Evolutionary conservation across 345 rosid species (phyloP).

Genomic region (Ceriops tagal): DNA sequence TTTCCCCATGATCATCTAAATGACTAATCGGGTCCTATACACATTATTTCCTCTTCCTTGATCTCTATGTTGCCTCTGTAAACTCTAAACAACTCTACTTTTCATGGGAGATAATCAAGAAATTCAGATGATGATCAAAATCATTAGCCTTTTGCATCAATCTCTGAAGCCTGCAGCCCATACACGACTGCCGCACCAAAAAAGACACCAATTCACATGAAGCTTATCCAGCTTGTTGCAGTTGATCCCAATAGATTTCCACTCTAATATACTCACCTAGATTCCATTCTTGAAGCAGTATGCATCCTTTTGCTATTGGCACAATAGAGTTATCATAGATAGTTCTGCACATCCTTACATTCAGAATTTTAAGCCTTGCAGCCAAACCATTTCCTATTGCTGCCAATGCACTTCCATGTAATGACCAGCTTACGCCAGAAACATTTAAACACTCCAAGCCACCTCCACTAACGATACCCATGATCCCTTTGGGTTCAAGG

Average conservation of each 20-base stretch:
- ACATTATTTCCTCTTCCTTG: slow-evolving; percentile 44
- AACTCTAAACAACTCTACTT: slow-evolving; percentile 52
- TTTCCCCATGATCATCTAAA: slow-evolving; percentile 8
- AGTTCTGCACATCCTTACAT: slow-evolving; percentile 54
- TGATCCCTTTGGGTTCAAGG: slow-evolving; percentile 51
- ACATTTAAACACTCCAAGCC: slow-evolving; percentile 57
- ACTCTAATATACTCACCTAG: slow-evolving; percentile 49
- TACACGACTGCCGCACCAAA: slow-evolving; percentile 41
- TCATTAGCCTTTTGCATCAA: slow-evolving; percentile 58
- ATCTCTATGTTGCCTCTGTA: slow-evolving; percentile 42
- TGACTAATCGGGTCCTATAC: slow-evolving; percentile 52
- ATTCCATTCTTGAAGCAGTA: slow-evolving; percentile 65
- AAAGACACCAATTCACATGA: slow-evolving; percentile 62
- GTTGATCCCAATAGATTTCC: slow-evolving; percentile 50
- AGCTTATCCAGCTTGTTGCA: slow-evolving; percentile 60
- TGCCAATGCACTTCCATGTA: slow-evolving; percentile 35
- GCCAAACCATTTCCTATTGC: slow-evolving; percentile 52
- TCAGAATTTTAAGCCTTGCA: slow-evolving; percentile 48
- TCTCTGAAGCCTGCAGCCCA: slow-evolving; percentile 50
- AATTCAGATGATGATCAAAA: slow-evolving; percentile 42
- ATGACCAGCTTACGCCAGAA: slow-evolving; percentile 26
- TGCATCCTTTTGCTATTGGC: slow-evolving; percentile 69
- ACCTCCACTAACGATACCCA: slow-evolving; percentile 60
- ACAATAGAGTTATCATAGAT: slow-evolving; percentile 55
- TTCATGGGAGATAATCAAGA: slow-evolving; percentile 21